phyloP scores from a whole-genome alignment of 176 grass and related monocot species.

The Hsuehochloa calcarea region DNA sequence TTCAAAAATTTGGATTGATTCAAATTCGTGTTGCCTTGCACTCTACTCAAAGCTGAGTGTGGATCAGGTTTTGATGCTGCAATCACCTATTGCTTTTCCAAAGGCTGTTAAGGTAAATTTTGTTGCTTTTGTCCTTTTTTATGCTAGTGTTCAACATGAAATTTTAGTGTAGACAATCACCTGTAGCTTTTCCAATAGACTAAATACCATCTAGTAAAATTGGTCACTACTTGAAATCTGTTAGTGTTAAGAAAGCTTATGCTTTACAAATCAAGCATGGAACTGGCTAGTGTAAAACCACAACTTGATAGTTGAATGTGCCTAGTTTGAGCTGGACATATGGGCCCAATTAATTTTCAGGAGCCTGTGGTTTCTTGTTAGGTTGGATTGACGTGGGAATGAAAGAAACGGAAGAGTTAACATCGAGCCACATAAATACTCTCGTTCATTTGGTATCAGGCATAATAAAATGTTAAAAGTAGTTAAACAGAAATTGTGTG shows the following conservation, averaged over 20 bases:
- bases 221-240: neutral
- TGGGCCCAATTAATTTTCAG: neutral
- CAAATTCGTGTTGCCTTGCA: slow-evolving; percentile 77
- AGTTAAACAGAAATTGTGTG: neutral
- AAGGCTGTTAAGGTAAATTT: slow-evolving; percentile 87
- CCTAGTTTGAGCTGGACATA: neutral
- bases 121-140: slow-evolving; percentile 1
- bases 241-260: neutral
- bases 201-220: neutral
- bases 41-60: slow-evolving; percentile 61
- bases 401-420: neutral
- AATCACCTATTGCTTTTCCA: slow-evolving; percentile 91
- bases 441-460: neutral
- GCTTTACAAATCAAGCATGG: neutral
- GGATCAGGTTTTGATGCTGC: slow-evolving; percentile 64
- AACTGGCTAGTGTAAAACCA: neutral
- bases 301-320: neutral
- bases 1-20: slow-evolving; percentile 82
- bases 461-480: neutral
- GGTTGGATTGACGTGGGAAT: neutral
- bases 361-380: neutral
- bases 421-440: neutral
- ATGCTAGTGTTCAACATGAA: neutral
- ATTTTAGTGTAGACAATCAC: neutral
- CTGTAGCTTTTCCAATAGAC: neutral